These are phyloP conservation scores for Calocybe gangraenosa DNA, from an alignment of 768 basidiomycete species.

Conservation along the genomic window DNA sequence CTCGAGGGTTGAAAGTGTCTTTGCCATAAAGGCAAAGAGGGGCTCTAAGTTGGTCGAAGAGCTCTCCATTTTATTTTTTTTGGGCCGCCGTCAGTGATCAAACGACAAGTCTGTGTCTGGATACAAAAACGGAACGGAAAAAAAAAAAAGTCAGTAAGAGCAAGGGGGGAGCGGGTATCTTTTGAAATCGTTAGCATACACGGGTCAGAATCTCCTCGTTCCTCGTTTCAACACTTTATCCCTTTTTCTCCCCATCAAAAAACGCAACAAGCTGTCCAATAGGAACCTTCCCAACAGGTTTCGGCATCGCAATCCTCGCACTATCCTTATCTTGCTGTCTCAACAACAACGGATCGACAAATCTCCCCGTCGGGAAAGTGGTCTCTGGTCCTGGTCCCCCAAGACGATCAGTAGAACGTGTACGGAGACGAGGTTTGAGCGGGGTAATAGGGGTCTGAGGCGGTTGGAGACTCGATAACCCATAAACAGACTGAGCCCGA, in stretches of 20 bases:
- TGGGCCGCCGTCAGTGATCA: too few relatives aligned
- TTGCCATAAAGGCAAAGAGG: slow-evolving; percentile 63
- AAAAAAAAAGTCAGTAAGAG: background rate
- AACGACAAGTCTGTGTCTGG: too few relatives aligned
- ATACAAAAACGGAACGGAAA: background rate
- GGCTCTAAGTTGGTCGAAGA: slow-evolving; percentile 36
- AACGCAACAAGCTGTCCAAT: slow-evolving; percentile 81
- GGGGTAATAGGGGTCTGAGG: slow-evolving; percentile 28
- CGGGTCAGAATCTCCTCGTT: background rate
- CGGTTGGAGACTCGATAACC: slow-evolving; percentile 32
- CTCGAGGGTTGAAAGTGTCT: slow-evolving; percentile 55
- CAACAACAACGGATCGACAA: slow-evolving; percentile 74
- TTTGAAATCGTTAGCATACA: too few relatives aligned
- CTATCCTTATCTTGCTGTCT: slow-evolving; percentile 54
- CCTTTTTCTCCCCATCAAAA: slow-evolving; percentile 58
- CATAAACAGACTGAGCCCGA: slow-evolving; percentile 61
- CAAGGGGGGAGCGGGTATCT: too few relatives aligned
- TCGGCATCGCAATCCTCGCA: slow-evolving; percentile 40
- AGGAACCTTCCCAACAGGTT: slow-evolving; percentile 58
- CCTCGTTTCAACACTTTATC: background rate
- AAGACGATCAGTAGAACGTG: slow-evolving; percentile 35
- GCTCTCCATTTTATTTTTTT: slow-evolving; percentile 28
- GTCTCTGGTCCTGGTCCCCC: slow-evolving; percentile 19
- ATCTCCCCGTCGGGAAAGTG: slow-evolving; percentile 36
- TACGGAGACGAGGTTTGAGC: slow-evolving; percentile 31